A percentile compares a stretch with the other conserved stretches of the same genome.
Evolutionary conservation across 768 basidiomycete genomes (phyloP).

Genomic region (Scleroderma citrinum): DNA sequence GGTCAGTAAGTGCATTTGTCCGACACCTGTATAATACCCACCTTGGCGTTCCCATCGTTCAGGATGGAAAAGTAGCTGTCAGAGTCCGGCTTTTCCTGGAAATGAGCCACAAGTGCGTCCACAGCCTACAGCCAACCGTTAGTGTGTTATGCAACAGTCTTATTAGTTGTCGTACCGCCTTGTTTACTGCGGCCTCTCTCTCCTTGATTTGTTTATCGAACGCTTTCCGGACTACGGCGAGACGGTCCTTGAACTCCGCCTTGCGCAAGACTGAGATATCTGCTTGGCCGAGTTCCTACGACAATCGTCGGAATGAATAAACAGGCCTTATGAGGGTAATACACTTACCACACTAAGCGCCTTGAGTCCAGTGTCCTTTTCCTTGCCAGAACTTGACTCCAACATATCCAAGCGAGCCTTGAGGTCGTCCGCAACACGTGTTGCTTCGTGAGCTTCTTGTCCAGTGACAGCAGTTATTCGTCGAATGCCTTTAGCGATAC

Average conservation of each 20-base stretch:
- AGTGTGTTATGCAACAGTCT: not conserved
- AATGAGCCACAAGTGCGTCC: constrained; percentile 64
- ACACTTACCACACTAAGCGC: constrained; percentile 62
- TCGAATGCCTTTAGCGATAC: constrained; percentile 97
- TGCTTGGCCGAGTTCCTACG: constrained; percentile 80
- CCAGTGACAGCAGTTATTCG: constrained; percentile 93
- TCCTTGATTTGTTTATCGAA: constrained; percentile 86
- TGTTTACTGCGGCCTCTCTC: constrained; percentile 67
- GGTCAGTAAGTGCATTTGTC: not conserved
- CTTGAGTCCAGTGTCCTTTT: constrained; percentile 87
- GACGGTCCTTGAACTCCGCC: constrained; percentile 68
- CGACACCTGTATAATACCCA: constrained; percentile 19
- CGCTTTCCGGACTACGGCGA: constrained; percentile 67
- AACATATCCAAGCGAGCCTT: constrained; percentile 57
- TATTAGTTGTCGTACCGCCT: constrained; percentile 47
- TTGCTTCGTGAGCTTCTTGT: constrained; percentile 82
- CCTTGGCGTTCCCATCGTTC: constrained; percentile 84
- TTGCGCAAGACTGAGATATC: constrained; percentile 87
- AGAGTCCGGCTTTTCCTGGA: constrained; percentile 69
- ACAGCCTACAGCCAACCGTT: constrained; percentile 46
- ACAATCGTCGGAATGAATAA: not conserved
- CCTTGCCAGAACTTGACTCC: constrained; percentile 58
- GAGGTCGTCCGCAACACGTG: constrained; percentile 58
- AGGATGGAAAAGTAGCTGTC: constrained; percentile 65
- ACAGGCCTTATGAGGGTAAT: not conserved